Percentiles rank a stretch among this genome's conserved stretches.
phyloP scores from a whole-genome alignment of 345 rosid genomes.

The Rhodamnia rubescens region DNA sequence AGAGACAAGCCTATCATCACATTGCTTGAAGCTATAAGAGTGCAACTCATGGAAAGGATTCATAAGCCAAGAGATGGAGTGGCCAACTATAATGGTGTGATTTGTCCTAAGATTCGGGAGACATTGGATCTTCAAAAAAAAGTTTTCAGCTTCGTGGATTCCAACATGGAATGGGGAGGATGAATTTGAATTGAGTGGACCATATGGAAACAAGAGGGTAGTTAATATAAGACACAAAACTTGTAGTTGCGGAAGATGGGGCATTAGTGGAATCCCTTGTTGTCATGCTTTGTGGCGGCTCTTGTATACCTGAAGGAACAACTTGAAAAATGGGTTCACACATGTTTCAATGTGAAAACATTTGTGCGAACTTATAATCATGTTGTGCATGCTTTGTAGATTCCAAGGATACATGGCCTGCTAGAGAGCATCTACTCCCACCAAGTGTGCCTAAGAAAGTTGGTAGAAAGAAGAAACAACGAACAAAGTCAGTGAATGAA shows the following conservation, averaged over 20 bases:
- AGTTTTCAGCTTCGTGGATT: not conserved
- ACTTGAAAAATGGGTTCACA: not conserved
- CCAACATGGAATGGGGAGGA: not conserved
- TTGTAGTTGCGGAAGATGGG: not conserved
- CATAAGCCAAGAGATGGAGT: not conserved
- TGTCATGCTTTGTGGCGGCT: fast-evolving
- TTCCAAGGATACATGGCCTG: too few relatives aligned
- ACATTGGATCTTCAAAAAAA: not conserved
- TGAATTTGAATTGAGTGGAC: not conserved
- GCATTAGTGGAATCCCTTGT: not conserved
- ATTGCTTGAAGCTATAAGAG: not conserved
- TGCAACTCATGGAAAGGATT: not conserved
- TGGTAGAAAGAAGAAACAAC: too few relatives aligned
- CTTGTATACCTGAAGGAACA: not conserved
- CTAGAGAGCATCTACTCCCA: too few relatives aligned
- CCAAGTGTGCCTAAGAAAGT: too few relatives aligned
- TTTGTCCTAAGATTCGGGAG: not conserved
- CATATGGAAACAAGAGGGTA: not conserved
- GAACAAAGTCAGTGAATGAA: too few relatives aligned
- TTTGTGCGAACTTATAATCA: too few relatives aligned
- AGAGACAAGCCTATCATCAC: not conserved
- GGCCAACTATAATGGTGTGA: not conserved
- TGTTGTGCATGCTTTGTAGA: too few relatives aligned
- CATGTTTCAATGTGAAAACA: too few relatives aligned
- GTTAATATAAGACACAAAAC: not conserved